Percentiles rank a stretch among this genome's conserved stretches.
Conservation (phyloP, 108 stramenopile species). For the Cylindrotheca fusiformis region DNA sequence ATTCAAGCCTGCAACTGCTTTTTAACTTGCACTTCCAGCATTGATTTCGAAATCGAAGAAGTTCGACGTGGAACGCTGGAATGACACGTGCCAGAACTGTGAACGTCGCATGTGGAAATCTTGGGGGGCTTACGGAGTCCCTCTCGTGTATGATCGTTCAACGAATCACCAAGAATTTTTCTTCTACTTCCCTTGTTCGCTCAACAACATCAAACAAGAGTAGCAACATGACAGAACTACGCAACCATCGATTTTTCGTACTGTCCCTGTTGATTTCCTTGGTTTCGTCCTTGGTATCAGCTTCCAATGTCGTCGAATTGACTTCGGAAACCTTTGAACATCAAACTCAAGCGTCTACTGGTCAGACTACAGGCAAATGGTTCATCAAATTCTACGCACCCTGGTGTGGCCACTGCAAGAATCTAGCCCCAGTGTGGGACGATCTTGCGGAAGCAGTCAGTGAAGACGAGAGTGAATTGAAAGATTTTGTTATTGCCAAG, state of each 20-base stretch:
- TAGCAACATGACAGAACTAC: no score
- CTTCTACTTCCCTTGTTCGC: no score
- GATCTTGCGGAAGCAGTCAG: constrained; percentile 41
- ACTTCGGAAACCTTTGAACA: constrained; percentile 62
- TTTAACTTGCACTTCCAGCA: no score
- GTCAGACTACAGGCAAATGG: constrained; percentile 63
- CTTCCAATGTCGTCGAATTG: constrained; percentile 32
- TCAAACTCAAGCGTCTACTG: constrained; percentile 59
- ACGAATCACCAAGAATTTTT: no score
- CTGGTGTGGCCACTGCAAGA: constrained; percentile 84
- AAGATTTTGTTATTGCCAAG: constrained; percentile 65
- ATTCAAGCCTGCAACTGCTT: no score
- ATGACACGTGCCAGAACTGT: no score
- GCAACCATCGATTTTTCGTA: no score
- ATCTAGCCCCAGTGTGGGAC: constrained; percentile 72
- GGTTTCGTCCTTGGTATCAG: not conserved
- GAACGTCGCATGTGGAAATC: not conserved
- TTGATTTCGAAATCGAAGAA: no score
- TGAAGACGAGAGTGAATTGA: constrained; percentile 22
- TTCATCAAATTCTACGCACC: constrained; percentile 85
- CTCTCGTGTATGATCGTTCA: no score
- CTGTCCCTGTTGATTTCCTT: not conserved
- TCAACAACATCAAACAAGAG: no score
- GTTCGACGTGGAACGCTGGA: no score
- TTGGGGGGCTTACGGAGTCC: no score